Evolutionary conservation across 164 flowering plant genomes (phyloP), one percentile per base, ranked within the genome.

Genomic region (Vitis cinerea): DNA sequence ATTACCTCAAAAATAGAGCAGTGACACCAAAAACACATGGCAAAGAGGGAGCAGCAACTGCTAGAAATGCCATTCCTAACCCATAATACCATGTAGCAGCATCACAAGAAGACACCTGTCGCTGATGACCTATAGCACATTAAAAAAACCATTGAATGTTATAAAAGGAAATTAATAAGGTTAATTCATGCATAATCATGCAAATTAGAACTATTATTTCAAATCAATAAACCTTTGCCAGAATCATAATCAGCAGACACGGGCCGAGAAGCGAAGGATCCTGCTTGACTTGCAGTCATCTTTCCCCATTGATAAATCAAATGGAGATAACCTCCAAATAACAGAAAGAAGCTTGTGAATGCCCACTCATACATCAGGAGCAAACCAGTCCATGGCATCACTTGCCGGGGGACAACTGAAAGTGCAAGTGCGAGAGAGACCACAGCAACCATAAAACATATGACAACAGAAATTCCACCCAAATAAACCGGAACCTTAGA

Each of bases 361-460:
- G 92, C 86, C 98, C 97, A 93, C 70, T 95, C 99, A 70, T 93
- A 95, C 85, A 89, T 81, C 76, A 95, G 84, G 31, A 91, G 72
- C 85, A 95, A 80, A 59, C 99, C 99, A 23, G 97, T 91, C 98
- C 97, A 95, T 66, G 99, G 99, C 87, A 80, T 87, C 66, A 91
- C 92, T 83, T 95, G 99, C 10, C 89, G 85, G 55, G 99, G 99
- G 58, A 95, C 91, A 73, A 95, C 75, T 29, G 84, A 65, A 72
- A 95, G 74, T 67, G 92, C 76, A 66, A 88, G 58, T 49, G 71
- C 92, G 68, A 93, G 77, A 49, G 99, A 78, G 8, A 85, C 79
- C 50, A 83, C 19, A 70, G 82, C 92, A 79, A 86, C 80, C 61
- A 77, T 50, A 68, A 95, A 87, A 74, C 97, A 95, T 50, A 80